phyloP scores from a whole-genome alignment of 768 basidiomycete genomes.

The Leccinellum albellum region DNA sequence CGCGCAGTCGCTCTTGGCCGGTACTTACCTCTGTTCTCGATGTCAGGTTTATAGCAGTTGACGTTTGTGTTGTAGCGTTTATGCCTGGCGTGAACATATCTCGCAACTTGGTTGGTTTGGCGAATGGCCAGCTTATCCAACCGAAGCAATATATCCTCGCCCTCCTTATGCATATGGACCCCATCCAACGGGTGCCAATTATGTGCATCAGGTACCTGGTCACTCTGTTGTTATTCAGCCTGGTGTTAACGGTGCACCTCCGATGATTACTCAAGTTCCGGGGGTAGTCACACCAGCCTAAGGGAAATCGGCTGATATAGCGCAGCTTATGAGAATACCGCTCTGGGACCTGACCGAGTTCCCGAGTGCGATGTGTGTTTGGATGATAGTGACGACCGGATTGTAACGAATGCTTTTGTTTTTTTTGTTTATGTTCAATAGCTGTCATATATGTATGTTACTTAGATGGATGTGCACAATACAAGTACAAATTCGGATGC shows the following conservation, averaged over 20 bases:
- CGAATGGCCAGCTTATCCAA: conserved; percentile 58
- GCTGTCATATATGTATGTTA: conserved; percentile 10
- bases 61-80: conserved; percentile 12
- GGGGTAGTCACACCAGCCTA: conserved; percentile 23
- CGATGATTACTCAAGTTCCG: conserved; percentile 61
- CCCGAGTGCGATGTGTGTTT: background rate
- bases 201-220: conserved; percentile 51
- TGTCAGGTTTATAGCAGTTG: background rate
- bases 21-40: conserved; percentile 9
- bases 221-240: conserved; percentile 69
- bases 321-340: background rate
- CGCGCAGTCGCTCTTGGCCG: conserved; percentile 32
- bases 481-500: conserved; percentile 15
- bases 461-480: conserved; percentile 2
- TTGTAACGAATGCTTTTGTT: conserved; percentile 4
- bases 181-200: conserved; percentile 31
- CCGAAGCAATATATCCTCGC: conserved; percentile 23
- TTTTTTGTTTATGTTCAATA: conserved; percentile 8
- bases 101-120: conserved; percentile 75
- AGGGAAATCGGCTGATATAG: conserved; percentile 1
- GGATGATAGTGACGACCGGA: conserved; percentile 9
- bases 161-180: conserved; percentile 31
- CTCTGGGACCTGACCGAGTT: background rate
- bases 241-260: conserved; percentile 53
- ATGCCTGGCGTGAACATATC: conserved; percentile 35